These are phyloP conservation scores for Sarocladium strictum DNA, from an alignment of 2,329 filamentous ascomycete species.

Conservation along the genomic window DNA sequence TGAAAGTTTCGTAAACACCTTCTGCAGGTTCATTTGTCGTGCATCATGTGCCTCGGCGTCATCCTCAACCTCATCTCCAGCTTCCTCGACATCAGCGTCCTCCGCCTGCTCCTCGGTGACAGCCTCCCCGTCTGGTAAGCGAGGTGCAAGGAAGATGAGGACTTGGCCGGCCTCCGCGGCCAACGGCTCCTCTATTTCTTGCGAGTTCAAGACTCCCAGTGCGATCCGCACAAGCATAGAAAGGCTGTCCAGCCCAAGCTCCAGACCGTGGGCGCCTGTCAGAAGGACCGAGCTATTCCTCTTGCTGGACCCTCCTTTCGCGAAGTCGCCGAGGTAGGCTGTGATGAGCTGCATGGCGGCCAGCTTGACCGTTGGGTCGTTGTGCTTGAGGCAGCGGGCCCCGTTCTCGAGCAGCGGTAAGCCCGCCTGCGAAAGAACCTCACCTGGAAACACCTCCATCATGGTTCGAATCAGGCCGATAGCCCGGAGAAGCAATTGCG, in stretches of 20 bases:
- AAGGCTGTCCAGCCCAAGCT: conserved; percentile 60
- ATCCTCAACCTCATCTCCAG: conserved; percentile 22
- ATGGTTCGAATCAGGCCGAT: conserved; percentile 65
- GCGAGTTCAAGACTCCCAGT: conserved; percentile 52
- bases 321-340: conserved; percentile 75
- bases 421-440: conserved; percentile 54
- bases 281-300: not conserved
- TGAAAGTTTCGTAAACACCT: conserved; percentile 73
- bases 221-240: conserved; percentile 47
- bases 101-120: conserved; percentile 38
- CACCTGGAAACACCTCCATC: conserved; percentile 57
- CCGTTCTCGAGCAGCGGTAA: conserved; percentile 66
- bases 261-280: conserved; percentile 64
- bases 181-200: conserved; percentile 64
- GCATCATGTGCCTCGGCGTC: conserved; percentile 32
- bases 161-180: conserved; percentile 75
- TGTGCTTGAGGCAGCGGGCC: conserved; percentile 63
- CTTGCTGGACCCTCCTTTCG: conserved; percentile 45
- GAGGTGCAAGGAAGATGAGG: conserved; percentile 70
- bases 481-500: conserved; percentile 68
- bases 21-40: conserved; percentile 50
- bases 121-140: conserved; percentile 32
- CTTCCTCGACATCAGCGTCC: conserved; percentile 35
- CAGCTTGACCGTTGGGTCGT: conserved; percentile 69
- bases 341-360: conserved; percentile 69